A percentile compares a stretch with the other conserved stretches of the same genome.
These are phyloP conservation scores for Pseudogymnoascus sp. DNA, from an alignment of 2,329 filamentous ascomycete species.

Conservation along the genomic window DNA sequence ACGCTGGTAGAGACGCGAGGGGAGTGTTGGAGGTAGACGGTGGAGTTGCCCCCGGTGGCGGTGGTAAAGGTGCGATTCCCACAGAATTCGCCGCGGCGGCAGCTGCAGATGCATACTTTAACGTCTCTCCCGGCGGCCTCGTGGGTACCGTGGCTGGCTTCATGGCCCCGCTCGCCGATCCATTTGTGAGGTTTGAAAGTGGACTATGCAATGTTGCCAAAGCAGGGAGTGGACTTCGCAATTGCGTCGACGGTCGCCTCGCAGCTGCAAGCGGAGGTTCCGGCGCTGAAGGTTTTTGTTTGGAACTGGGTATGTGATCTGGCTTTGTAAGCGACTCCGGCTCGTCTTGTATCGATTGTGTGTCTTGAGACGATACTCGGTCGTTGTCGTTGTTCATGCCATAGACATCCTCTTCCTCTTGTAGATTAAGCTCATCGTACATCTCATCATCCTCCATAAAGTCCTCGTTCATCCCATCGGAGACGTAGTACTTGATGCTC, in stretches of 20 bases:
- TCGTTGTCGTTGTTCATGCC: constrained; percentile 76
- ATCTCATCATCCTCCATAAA: constrained; percentile 91
- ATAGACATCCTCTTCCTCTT: constrained; percentile 83
- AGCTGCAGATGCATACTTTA: constrained; percentile 95
- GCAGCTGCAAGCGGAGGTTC: constrained; percentile 48
- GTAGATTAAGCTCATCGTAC: constrained; percentile 88
- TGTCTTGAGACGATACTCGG: constrained; percentile 87
- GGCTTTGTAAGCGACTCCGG: constrained; percentile 48
- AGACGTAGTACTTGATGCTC: constrained; percentile 88
- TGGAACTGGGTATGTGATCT: constrained; percentile 36
- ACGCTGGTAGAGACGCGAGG: constrained; percentile 33
- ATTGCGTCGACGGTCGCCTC: constrained; percentile 74
- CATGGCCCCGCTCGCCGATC: constrained; percentile 58
- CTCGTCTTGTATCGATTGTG: constrained; percentile 86
- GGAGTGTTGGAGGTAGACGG: constrained; percentile 34
- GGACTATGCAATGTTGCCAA: constrained; percentile 81
- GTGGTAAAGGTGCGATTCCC: constrained; percentile 86
- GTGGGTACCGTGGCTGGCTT: constrained; percentile 85
- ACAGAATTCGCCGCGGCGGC: constrained; percentile 89
- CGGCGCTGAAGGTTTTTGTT: constrained; percentile 42
- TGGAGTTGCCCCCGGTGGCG: constrained; percentile 63
- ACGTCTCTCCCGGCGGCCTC: constrained; percentile 74
- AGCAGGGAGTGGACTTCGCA: constrained; percentile 90
- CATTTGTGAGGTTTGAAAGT: constrained; percentile 51
- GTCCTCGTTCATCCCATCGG: constrained; percentile 78